A percentile compares a stretch with the other conserved stretches of the same genome.
phyloP scores from a whole-genome alignment of 1,284 basidiomycete genomes.

The Leccinum solheimii region DNA sequence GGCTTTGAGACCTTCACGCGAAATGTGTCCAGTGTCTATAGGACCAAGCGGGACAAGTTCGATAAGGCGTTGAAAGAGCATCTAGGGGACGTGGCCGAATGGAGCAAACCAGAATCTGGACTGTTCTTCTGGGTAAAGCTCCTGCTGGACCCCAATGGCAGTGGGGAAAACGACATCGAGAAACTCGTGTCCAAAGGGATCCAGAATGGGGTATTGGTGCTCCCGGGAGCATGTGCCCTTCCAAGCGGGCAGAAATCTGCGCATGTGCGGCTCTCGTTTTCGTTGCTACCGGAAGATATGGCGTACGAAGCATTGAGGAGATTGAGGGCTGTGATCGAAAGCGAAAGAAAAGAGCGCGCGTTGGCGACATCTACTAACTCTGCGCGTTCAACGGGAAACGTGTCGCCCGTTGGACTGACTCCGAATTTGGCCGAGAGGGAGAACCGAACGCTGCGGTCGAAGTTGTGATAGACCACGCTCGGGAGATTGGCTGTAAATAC shows the following conservation, averaged over 20 bases:
- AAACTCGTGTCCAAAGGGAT: constrained; percentile 73
- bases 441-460: neutral
- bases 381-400: neutral
- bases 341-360: constrained; percentile 33
- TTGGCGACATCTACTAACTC: neutral
- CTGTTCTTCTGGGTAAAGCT: constrained; percentile 82
- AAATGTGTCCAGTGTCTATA: constrained; percentile 73
- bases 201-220: constrained; percentile 78
- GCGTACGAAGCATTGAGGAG: constrained; percentile 73
- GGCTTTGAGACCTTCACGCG: constrained; percentile 74
- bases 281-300: constrained; percentile 60
- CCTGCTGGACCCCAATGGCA: constrained; percentile 41
- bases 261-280: constrained; percentile 77
- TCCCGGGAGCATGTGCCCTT: constrained; percentile 78
- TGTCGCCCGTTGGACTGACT: neutral
- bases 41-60: constrained; percentile 70
- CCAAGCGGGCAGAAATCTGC: constrained; percentile 63
- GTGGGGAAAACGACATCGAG: constrained; percentile 61
- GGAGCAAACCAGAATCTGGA: constrained; percentile 81
- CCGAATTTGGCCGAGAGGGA: neutral
- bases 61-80: constrained; percentile 72
- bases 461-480: neutral
- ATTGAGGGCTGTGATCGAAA: constrained; percentile 59
- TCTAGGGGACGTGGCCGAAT: constrained; percentile 73
- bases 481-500: neutral